Conservation (phyloP, 1,139 yeast genomes). For the Candida labiduridarum region DNA sequence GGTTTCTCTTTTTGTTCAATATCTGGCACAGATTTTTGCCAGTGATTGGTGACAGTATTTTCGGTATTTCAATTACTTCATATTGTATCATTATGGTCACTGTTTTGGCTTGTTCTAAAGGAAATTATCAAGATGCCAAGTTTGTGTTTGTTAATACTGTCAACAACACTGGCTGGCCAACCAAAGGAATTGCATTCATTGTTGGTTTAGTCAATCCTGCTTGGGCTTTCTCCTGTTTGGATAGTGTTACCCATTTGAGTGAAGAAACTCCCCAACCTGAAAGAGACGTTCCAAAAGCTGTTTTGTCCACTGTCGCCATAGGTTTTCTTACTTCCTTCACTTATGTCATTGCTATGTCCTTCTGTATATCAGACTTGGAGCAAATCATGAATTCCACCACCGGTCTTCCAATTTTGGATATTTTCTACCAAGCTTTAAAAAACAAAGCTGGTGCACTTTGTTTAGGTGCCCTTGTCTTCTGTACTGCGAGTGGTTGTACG, state of each 20-base stretch:
- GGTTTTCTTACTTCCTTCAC: conserved; percentile 44
- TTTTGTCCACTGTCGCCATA: conserved; percentile 44
- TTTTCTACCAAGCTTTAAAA: conserved; percentile 40
- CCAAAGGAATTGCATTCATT: conserved; percentile 45
- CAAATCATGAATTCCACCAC: conserved; percentile 29
- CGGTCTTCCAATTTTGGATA: conserved; percentile 47
- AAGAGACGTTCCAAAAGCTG: conserved; percentile 44
- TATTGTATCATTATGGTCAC: conserved; percentile 39
- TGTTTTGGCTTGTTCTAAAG: conserved; percentile 40
- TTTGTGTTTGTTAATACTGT: conserved; percentile 42
- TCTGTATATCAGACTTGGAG: conserved; percentile 37
- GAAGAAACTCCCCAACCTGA: conserved; percentile 42
- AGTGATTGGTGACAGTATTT: conserved; percentile 34
- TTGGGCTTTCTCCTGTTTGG: conserved; percentile 48
- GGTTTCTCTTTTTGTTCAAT: conserved; percentile 37
- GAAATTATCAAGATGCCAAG: conserved; percentile 36
- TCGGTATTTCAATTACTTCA: conserved; percentile 40
- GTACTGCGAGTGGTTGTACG: conserved; percentile 45
- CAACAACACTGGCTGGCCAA: conserved; percentile 44
- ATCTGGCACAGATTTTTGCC: conserved; percentile 42
- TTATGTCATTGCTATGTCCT: conserved; percentile 46
- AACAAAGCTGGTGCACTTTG: conserved; percentile 42
- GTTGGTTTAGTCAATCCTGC: conserved; percentile 47
- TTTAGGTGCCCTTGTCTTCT: conserved; percentile 35
- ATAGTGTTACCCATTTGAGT: conserved; percentile 46